Evolutionary conservation across 768 basidiomycete genomes (phyloP), one percentile per base, ranked within the genome.

Genomic region (Boletus eberwhitei): DNA sequence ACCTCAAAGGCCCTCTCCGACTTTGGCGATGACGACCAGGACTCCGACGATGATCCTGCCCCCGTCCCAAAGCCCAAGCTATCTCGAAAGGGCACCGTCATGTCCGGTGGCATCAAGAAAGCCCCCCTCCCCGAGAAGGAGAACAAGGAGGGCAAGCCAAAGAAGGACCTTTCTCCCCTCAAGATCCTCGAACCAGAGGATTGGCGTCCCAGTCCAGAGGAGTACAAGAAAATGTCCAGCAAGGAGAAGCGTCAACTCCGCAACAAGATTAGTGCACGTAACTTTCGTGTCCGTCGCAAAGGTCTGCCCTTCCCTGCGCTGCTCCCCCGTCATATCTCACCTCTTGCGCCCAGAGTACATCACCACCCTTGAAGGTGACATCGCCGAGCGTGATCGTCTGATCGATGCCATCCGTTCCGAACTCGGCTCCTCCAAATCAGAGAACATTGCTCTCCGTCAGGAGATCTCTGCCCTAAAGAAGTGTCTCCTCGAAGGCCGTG

Each of bases 231-330:
- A 72, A 89, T 99, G 83, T 84, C 85, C 6, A 88, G 86, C 64
- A 98, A 96, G 75, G 95, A 98, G 77, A 98, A 98, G 73, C 76
- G 97, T 9, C 96, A 98, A 71, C 75, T 98, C 40, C 72, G 96
- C 48, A 99, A 99, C 76, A 99, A 99, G 85, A 93, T 98, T 62
- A 88, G 86, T 60, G 96, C 96, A 0, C 76, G 95, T 50, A 97
- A 96, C 69, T 98, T 98, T 74, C 80, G 96, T n/a, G 90, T 93
- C 29, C 76, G 96, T 36, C 79, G 94, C 70, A 98, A 98, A 77
- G 95, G 92, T 90, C 29, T 44, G 72, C 67, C 5, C 2, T 8
- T 9, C 4, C 26, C 21, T n/a, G 9, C 2, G 2, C 16, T 29
- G 2, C 41, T 3, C 17, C 7, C 11, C 8, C 8, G 2, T 11